A percentile compares a stretch with the other conserved stretches of the same genome.
These are phyloP conservation scores for Ailanthus altissimus DNA, from an alignment of 345 rosid genomes.

Conservation along the genomic window DNA sequence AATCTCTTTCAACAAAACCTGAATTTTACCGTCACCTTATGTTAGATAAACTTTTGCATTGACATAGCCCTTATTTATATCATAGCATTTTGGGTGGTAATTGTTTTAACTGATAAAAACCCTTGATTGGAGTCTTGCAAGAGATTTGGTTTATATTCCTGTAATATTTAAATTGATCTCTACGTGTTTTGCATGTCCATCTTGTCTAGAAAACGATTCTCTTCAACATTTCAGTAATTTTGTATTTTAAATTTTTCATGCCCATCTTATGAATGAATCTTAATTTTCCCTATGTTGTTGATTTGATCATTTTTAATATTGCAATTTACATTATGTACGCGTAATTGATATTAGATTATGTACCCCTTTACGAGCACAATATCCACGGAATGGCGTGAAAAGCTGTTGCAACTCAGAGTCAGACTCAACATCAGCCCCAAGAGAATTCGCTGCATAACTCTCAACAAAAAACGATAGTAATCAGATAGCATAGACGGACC, in stretches of 20 bases:
- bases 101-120: too few species aligned
- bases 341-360: background rate
- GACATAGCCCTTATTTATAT: background rate
- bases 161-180: too few species aligned
- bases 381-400: conserved; percentile 70
- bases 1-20: conserved; percentile 66
- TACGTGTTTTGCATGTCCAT: too few species aligned
- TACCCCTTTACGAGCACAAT: conserved; percentile 89
- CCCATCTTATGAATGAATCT: background rate
- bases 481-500: background rate
- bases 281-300: background rate
- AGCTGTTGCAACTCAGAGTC: conserved; percentile 45
- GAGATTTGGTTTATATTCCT: too few species aligned
- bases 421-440: conserved; percentile 26
- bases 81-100: too few species aligned
- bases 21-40: background rate
- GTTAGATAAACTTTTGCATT: background rate
- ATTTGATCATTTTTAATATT: background rate
- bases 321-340: too few species aligned
- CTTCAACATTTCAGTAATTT: too few species aligned
- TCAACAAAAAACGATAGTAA: conserved; percentile 17
- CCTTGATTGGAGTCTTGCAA: too few species aligned
- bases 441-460: conserved; percentile 31
- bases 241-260: too few species aligned
- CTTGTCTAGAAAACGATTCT: background rate